Percentiles rank a stretch among this genome's conserved stretches.
phyloP scores from a whole-genome alignment of 192 early-diverging fungal genomes.

The Coemansia sp. region DNA sequence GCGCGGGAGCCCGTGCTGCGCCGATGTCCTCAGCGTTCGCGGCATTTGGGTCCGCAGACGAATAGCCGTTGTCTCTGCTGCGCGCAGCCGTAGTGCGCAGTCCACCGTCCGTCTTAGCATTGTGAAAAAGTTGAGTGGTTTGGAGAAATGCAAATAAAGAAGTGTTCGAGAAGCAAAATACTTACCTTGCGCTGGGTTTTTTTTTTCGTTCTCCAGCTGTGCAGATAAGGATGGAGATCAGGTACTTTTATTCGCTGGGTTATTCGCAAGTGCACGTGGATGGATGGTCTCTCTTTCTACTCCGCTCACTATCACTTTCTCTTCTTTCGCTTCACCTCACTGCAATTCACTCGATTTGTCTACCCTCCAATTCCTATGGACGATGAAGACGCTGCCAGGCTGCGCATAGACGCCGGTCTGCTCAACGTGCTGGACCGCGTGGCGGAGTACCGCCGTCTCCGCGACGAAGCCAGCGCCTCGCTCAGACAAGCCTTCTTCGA shows the following conservation, averaged over 20 bases:
- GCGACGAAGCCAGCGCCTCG: conserved; percentile 1
- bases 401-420: conserved; percentile 9
- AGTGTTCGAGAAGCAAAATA: too few relatives aligned
- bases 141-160: neutral
- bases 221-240: too few relatives aligned
- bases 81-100: neutral
- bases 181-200: too few relatives aligned
- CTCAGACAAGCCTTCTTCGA: conserved; percentile 43
- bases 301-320: too few relatives aligned
- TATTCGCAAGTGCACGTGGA: too few relatives aligned
- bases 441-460: conserved; percentile 33
- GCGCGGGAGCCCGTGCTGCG: conserved; percentile 1
- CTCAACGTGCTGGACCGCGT: conserved; percentile 27
- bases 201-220: too few relatives aligned
- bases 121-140: neutral
- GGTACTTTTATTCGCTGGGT: too few relatives aligned
- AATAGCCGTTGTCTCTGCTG: neutral
- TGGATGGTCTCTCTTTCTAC: too few relatives aligned
- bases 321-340: too few relatives aligned
- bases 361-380: neutral
- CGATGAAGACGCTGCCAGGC: neutral
- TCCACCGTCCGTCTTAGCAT: neutral
- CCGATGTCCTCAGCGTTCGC: conserved; percentile 3
- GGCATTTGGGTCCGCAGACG: neutral
- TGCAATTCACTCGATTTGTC: neutral